Evolutionary conservation across 2,329 filamentous ascomycete genomes (phyloP), one percentile per base, ranked within the genome.

Genomic region (Fusarium camptoceras): DNA sequence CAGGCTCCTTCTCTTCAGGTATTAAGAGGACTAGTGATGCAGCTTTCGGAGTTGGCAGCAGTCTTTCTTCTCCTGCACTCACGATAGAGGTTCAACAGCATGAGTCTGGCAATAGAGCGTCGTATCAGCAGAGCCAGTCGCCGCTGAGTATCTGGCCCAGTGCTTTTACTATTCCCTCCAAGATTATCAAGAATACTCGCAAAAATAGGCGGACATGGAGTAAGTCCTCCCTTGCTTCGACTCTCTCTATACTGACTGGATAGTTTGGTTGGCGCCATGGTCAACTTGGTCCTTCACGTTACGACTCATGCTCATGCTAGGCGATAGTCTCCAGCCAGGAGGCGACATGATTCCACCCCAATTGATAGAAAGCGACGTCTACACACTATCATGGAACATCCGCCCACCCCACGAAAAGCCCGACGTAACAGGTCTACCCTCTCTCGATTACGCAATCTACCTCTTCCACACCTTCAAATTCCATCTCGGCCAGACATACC

Each of bases 381-480:
- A 81, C 43, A 66, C 71, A 0, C 20, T 77, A 2, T 67, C 66
- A 0, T 76, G 74, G 75, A 74, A 66, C 9, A 47, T 59, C 6
- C 51, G 55, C 1, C 56, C 69, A 18, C 49, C 55, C 2, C 56
- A 68, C n/a, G 72, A 73, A 1, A 61, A 60, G 0, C 77, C 76
- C 2, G 79, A 82, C 27, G 76, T 79, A 1, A 75, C 64, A 12
- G 75, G 76, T 4, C 57, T 81, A 0, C 80, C 80, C 0, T 80
- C 80, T 4, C 67, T 79, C n/a, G 73, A 78, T 53, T 66, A 78
- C 37, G 75, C 78, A 4, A 60, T 78, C 15, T 78, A 78, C 34
- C 71, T 80, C 6, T 76, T 80, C 59, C 72, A 78, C 49, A 75
- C 76, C 3, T 79, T 81, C 54, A 80, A 81, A 18, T 81, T 81